These are phyloP conservation scores for Angophora floribunda DNA, from an alignment of 345 rosid genomes.

Conservation along the genomic window DNA sequence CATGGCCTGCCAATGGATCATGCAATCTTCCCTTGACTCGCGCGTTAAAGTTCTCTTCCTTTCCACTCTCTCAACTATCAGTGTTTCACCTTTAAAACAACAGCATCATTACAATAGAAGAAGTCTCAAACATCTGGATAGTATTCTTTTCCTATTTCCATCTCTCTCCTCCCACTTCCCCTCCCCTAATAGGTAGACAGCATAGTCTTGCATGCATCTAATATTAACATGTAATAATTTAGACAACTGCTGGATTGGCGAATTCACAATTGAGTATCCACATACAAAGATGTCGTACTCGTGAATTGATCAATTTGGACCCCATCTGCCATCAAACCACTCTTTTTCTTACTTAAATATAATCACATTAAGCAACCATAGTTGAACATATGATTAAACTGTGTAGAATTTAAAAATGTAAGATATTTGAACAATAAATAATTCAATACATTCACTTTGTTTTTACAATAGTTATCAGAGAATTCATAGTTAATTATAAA, in stretches of 20 bases:
- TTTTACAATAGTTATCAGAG: not conserved
- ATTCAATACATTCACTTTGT: not conserved
- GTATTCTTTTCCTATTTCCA: not conserved
- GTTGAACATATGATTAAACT: not conserved
- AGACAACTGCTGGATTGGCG: not conserved
- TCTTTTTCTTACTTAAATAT: rapidly evolving
- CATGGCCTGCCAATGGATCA: not conserved
- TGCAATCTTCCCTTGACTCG: not conserved
- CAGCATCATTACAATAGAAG: not conserved
- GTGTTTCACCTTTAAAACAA: rapidly evolving
- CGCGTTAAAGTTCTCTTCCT: not conserved
- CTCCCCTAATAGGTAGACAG: not conserved
- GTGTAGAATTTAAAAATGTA: not conserved
- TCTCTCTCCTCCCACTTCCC: not conserved
- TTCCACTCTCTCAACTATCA: not conserved
- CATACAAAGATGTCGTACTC: not conserved
- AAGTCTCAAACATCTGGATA: not conserved
- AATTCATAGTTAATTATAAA: not conserved
- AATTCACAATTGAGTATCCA: no score
- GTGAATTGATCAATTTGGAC: not conserved
- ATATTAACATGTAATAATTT: not conserved
- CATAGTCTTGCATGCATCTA: not conserved
- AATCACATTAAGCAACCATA: not conserved
- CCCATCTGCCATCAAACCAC: not conserved
- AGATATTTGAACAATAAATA: not conserved